Conservation (phyloP, 2,329 filamentous ascomycete species). For the Zasmidium angulare region DNA sequence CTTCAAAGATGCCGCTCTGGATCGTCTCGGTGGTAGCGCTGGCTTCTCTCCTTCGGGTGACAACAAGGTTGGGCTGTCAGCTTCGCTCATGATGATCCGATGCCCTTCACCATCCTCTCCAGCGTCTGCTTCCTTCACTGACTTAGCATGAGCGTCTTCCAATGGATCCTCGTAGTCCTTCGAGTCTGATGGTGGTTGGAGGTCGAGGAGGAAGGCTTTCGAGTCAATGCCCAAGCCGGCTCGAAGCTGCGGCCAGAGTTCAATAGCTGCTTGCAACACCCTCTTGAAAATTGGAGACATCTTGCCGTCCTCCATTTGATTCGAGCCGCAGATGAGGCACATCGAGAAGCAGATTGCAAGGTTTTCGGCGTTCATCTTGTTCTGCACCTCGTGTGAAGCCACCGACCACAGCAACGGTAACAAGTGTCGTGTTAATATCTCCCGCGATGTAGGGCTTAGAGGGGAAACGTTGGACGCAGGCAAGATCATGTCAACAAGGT, state of each 20-base stretch:
- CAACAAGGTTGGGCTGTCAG: conserved; percentile 30
- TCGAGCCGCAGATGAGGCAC: conserved; percentile 51
- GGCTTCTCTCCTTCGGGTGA: conserved; percentile 27
- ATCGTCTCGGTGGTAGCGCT: conserved; percentile 38
- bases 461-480: conserved; percentile 48
- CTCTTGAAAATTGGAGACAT: conserved; percentile 53
- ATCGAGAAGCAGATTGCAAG: conserved; percentile 57
- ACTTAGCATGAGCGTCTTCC: conserved; percentile 28
- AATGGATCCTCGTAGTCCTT: conserved; percentile 52
- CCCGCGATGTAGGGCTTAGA: conserved; percentile 46
- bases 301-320: conserved; percentile 56
- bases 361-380: conserved; percentile 57
- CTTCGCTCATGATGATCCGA: conserved; percentile 46
- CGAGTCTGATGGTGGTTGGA: conserved; percentile 41
- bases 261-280: conserved; percentile 50
- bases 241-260: conserved; percentile 46
- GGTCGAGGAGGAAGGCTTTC: conserved; percentile 39
- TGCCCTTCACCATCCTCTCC: conserved; percentile 34
- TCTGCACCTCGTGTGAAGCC: conserved; percentile 46
- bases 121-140: conserved; percentile 22
- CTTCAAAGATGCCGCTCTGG: conserved; percentile 20
- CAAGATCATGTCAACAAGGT: conserved; percentile 47
- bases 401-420: conserved; percentile 53
- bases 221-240: conserved; percentile 42
- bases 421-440: conserved; percentile 52